These are phyloP conservation scores for Lenwebbia sp. DNA, from an alignment of 345 rosid genomes.

Conservation along the genomic window DNA sequence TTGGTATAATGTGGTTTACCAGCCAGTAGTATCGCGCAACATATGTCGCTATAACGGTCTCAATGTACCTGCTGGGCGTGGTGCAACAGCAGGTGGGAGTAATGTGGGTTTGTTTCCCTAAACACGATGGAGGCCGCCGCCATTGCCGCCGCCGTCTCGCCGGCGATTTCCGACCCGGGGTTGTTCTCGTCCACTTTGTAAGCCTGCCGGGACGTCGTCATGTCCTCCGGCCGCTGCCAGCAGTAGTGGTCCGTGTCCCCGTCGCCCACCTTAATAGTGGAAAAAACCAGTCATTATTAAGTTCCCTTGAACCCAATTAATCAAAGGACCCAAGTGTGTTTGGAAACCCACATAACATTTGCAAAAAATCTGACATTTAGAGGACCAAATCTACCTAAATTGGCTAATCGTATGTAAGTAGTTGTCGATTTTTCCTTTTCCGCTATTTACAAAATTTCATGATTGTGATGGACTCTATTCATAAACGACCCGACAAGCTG, in stretches of 20 bases:
- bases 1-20: background rate
- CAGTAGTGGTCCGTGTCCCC: constrained; percentile 86
- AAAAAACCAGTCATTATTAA: background rate
- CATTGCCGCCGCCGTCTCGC: constrained; percentile 83
- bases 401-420: fast-evolving
- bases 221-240: constrained; percentile 99
- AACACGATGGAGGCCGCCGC: constrained; percentile 85
- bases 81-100: constrained; percentile 61
- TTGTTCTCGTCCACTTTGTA: constrained; percentile 54
- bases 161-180: constrained; percentile 78
- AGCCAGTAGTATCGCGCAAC: background rate
- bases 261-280: constrained; percentile 55
- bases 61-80: constrained; percentile 47
- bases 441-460: background rate
- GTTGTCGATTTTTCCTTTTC: background rate
- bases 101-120: constrained; percentile 47
- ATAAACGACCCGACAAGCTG: fast-evolving
- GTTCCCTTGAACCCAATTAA: background rate
- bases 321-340: background rate
- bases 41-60: background rate
- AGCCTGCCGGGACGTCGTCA: constrained; percentile 68
- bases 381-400: background rate
- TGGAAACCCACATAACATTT: too few species aligned
- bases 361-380: background rate
- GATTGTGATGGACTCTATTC: background rate